A percentile compares a stretch with the other conserved stretches of the same genome.
Conservation (phyloP, 176 grass and related monocot genomes). For the Musa beccarii region DNA sequence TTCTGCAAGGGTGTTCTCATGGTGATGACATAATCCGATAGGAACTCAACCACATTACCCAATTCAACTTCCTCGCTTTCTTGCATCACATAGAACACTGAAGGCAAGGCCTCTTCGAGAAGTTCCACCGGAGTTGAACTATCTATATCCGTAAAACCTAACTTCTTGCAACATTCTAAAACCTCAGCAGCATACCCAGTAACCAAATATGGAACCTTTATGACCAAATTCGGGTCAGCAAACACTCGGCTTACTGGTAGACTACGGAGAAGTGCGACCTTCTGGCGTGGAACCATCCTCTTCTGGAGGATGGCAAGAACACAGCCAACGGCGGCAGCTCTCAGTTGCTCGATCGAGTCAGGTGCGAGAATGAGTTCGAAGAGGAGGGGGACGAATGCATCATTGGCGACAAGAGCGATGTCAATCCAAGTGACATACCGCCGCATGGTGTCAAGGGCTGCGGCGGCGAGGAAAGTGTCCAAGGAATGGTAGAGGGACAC, state of each 20-base stretch:
- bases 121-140: conserved; percentile 47
- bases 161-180: conserved; percentile 63
- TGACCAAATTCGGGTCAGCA: conserved; percentile 39
- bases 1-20: conserved; percentile 76
- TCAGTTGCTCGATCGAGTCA: conserved; percentile 34
- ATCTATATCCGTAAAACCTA: conserved; percentile 48
- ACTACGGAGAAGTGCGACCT: conserved; percentile 59
- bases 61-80: conserved; percentile 60
- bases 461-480: conserved; percentile 39
- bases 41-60: conserved; percentile 61
- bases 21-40: conserved; percentile 60
- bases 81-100: conserved; percentile 67
- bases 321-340: conserved; percentile 52
- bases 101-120: conserved; percentile 68
- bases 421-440: conserved; percentile 93
- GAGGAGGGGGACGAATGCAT: conserved; percentile 67
- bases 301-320: conserved; percentile 65
- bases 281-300: conserved; percentile 70
- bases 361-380: conserved; percentile 72
- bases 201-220: conserved; percentile 57
- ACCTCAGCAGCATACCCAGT: conserved; percentile 59
- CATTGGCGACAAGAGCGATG: conserved; percentile 73
- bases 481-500: conserved; percentile 38
- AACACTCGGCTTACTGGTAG: conserved; percentile 43
- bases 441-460: conserved; percentile 56